Evolutionary conservation across 805 yeast species (phyloP).

Genomic region (Lipomyces sp.): DNA sequence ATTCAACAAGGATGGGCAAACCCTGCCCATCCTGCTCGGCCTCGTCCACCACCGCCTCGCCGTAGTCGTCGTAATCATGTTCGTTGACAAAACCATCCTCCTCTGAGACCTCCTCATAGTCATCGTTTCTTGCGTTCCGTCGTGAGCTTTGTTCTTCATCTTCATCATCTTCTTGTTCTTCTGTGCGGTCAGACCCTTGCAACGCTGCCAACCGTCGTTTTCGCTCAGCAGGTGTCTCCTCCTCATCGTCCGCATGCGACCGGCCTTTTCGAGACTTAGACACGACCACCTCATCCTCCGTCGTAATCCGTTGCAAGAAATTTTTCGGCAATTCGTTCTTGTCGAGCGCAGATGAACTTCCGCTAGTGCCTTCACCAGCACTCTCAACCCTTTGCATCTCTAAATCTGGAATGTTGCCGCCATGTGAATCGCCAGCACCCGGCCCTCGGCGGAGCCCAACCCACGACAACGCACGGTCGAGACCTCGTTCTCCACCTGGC

Average conservation of each 20-base stretch:
- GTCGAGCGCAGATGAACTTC: conserved; percentile 31
- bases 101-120: conserved; percentile 36
- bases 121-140: conserved; percentile 29
- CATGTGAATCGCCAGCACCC: conserved; percentile 5
- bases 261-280: conserved; percentile 27
- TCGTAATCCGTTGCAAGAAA: conserved; percentile 35
- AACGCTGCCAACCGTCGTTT: conserved; percentile 36
- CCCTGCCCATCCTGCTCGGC: conserved; percentile 29
- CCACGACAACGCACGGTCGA: conserved; percentile 55
- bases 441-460: conserved; percentile 55
- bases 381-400: conserved; percentile 30
- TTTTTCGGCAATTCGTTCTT: conserved; percentile 34
- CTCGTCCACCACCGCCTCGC: conserved; percentile 28
- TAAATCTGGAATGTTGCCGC: conserved; percentile 10
- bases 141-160: conserved; percentile 19
- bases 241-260: conserved; percentile 35
- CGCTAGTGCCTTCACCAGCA: conserved; percentile 10
- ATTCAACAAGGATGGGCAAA: conserved; percentile 1
- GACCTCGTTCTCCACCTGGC: conserved; percentile 18
- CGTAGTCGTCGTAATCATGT: conserved; percentile 44
- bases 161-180: conserved; percentile 38
- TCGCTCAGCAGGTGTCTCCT: conserved; percentile 39
- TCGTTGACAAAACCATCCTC: conserved; percentile 15
- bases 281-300: conserved; percentile 40
- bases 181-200: conserved; percentile 37